These are phyloP conservation scores for Leucocoprinus sp. DNA, from an alignment of 768 basidiomycete species.

Conservation along the genomic window DNA sequence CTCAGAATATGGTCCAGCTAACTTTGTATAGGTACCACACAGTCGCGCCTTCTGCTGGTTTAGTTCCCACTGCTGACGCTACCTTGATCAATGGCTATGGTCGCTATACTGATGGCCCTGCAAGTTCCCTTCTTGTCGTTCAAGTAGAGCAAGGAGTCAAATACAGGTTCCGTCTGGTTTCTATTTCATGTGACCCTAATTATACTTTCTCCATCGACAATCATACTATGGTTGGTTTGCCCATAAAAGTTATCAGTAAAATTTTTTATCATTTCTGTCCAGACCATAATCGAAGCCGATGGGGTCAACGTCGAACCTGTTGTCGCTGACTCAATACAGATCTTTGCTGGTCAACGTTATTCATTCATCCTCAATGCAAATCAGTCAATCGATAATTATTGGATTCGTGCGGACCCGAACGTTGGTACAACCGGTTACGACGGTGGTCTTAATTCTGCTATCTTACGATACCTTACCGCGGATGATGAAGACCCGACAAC, in stretches of 20 bases:
- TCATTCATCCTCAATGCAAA: constrained; percentile 32
- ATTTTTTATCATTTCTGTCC: not conserved
- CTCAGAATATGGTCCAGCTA: not conserved
- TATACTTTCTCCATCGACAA: constrained; percentile 35
- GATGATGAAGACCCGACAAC: constrained; percentile 31
- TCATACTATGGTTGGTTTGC: constrained; percentile 19
- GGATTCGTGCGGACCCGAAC: constrained; percentile 34
- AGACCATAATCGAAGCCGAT: constrained; percentile 41
- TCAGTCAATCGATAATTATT: constrained; percentile 29
- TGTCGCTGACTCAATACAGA: constrained; percentile 30
- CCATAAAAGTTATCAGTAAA: not conserved
- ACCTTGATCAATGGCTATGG: constrained; percentile 12
- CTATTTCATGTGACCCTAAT: constrained; percentile 29
- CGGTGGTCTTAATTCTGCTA: constrained; percentile 34
- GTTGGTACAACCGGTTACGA: constrained; percentile 19
- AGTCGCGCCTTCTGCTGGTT: not conserved
- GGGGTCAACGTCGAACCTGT: constrained; percentile 30
- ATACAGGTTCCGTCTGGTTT: constrained; percentile 38
- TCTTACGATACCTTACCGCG: constrained; percentile 40
- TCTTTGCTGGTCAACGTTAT: constrained; percentile 43
- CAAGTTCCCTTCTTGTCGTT: not conserved
- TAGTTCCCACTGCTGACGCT: not conserved
- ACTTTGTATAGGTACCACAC: not conserved
- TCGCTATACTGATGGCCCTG: not conserved
- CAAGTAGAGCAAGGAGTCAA: constrained; percentile 19